A percentile compares a stretch with the other conserved stretches of the same genome.
Evolutionary conservation across 2,329 filamentous ascomycete species (phyloP).

Genomic region (Alternaria solani): DNA sequence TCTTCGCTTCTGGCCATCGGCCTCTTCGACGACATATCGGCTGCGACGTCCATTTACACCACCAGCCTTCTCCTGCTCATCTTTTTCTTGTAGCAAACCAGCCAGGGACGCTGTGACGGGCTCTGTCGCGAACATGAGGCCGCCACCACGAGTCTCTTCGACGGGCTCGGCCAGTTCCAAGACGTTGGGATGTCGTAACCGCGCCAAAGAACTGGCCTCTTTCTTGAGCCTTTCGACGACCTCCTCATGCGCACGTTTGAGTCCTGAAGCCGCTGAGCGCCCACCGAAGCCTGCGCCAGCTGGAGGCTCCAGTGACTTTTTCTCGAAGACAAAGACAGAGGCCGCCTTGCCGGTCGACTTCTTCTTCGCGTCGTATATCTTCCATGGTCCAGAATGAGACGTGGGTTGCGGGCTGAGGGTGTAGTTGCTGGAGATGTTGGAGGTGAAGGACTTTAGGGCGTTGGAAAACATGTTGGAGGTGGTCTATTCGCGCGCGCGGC

Average conservation of each 20-base stretch:
- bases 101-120: slow-evolving; percentile 88
- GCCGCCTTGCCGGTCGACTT: slow-evolving; percentile 89
- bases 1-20: slow-evolving; percentile 72
- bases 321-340: slow-evolving; percentile 94
- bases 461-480: slow-evolving; percentile 81
- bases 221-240: slow-evolving; percentile 90
- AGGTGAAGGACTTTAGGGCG: slow-evolving; percentile 88
- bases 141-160: slow-evolving; percentile 89
- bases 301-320: slow-evolving; percentile 79
- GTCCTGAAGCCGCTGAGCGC: slow-evolving; percentile 67
- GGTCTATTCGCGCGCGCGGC: slow-evolving; percentile 38
- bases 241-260: slow-evolving; percentile 86
- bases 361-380: slow-evolving; percentile 96
- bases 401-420: slow-evolving; percentile 76
- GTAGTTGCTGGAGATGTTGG: slow-evolving; percentile 94
- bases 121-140: slow-evolving; percentile 95
- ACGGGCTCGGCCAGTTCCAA: slow-evolving; percentile 94
- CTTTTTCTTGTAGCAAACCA: slow-evolving; percentile 83
- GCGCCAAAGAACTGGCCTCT: slow-evolving; percentile 87
- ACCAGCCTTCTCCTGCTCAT: slow-evolving; percentile 78
- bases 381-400: slow-evolving; percentile 92
- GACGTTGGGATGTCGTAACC: slow-evolving; percentile 88
- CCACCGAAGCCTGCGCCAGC: slow-evolving; percentile 65
- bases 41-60: slow-evolving; percentile 75
- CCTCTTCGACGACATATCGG: slow-evolving; percentile 81